Conservation (phyloP, 306 rosid genomes). For the Canavalia gladiata region DNA sequence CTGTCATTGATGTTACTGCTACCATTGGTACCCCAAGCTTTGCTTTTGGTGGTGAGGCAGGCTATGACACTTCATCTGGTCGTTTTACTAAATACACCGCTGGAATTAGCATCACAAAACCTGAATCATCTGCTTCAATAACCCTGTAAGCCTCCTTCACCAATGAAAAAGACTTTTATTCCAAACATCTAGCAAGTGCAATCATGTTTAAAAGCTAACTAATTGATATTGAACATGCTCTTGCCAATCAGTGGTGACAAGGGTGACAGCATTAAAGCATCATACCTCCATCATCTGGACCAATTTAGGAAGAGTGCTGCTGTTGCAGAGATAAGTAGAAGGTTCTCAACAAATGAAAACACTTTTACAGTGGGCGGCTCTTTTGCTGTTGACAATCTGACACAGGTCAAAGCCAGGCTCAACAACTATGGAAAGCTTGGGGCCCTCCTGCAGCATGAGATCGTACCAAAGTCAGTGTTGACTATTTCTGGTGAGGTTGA, state of each 20-base stretch:
- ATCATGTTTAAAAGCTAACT: conserved; percentile 16
- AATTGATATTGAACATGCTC: conserved; percentile 36
- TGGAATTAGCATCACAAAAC: conserved; percentile 73
- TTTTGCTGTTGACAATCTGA: conserved; percentile 76
- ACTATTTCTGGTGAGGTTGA: conserved; percentile 94
- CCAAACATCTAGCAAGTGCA: conserved; percentile 8
- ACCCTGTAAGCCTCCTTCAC: conserved; percentile 72
- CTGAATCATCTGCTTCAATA: conserved; percentile 74
- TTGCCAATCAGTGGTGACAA: conserved; percentile 78
- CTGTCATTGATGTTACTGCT: conserved; percentile 77
- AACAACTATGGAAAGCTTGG: conserved; percentile 87
- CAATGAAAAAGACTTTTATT: background rate
- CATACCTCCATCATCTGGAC: conserved; percentile 84
- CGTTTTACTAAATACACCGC: conserved; percentile 81
- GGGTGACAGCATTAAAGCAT: conserved; percentile 86
- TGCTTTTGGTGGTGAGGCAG: conserved; percentile 89
- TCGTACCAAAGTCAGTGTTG: conserved; percentile 85
- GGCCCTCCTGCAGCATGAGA: conserved; percentile 89
- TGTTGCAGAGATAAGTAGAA: conserved; percentile 79
- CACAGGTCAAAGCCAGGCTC: conserved; percentile 85
- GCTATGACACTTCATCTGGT: conserved; percentile 81
- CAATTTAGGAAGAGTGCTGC: conserved; percentile 76
- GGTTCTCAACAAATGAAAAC: conserved; percentile 88
- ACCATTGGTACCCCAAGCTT: conserved; percentile 82
- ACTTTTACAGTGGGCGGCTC: conserved; percentile 91